Evolutionary conservation across 306 rosid genomes (phyloP).

Genomic region (Oxytropis ochrocephala): DNA sequence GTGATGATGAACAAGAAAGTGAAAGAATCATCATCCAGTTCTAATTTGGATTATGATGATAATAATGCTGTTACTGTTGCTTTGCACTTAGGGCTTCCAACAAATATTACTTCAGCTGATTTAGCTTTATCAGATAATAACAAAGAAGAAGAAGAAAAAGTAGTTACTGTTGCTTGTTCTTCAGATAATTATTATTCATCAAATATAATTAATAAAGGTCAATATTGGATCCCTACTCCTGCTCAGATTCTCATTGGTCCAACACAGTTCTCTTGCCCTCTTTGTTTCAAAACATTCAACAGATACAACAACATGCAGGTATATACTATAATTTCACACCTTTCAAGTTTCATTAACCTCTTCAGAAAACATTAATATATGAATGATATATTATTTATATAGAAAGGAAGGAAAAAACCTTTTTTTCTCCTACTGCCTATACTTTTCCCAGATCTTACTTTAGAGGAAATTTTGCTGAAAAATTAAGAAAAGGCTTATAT

Average conservation of each 20-base stretch:
- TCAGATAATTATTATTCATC: slow-evolving; percentile 20
- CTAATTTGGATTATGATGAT: slow-evolving; percentile 5
- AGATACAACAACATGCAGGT: slow-evolving; percentile 99
- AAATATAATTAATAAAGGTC: slow-evolving; percentile 53
- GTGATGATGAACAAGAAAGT: slow-evolving; percentile 17
- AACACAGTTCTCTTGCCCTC: slow-evolving; percentile 90
- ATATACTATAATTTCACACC: background rate
- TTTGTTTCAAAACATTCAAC: slow-evolving; percentile 93
- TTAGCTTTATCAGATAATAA: slow-evolving; percentile 37
- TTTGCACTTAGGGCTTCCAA: slow-evolving; percentile 86
- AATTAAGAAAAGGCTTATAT: slow-evolving; percentile 20
- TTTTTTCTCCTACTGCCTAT: background rate
- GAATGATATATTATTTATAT: background rate
- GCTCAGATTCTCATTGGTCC: slow-evolving; percentile 90
- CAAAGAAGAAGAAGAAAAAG: slow-evolving; percentile 31
- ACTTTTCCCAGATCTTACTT: slow-evolving; percentile 37
- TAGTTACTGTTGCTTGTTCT: slow-evolving; percentile 17
- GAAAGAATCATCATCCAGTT: slow-evolving; percentile 8
- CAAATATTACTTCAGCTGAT: slow-evolving; percentile 35
- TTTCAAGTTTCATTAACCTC: background rate
- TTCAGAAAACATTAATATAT: background rate
- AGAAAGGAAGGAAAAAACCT: background rate
- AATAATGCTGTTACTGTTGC: slow-evolving; percentile 54
- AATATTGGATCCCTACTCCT: slow-evolving; percentile 97
- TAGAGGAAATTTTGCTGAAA: slow-evolving; percentile 35